Conservation (phyloP, 805 yeast species). For the Yarrowia phangngaensis region DNA sequence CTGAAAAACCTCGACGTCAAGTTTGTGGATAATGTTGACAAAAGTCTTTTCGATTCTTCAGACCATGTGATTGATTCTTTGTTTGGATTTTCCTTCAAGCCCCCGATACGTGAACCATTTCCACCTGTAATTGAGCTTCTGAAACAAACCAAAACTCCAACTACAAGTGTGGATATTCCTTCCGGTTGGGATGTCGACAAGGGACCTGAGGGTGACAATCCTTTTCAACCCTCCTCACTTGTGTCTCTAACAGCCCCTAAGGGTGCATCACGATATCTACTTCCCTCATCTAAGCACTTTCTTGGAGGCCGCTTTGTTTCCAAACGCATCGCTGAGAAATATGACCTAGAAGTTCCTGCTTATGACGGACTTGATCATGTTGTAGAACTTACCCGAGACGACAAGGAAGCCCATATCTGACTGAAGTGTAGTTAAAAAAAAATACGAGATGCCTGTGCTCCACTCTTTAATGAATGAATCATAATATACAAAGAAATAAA, state of each 20-base stretch:
- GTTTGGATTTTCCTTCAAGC: slow-evolving; percentile 90
- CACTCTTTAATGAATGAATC: too few species aligned
- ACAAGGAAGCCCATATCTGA: slow-evolving; percentile 19
- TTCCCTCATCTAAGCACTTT: slow-evolving; percentile 53
- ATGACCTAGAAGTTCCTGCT: slow-evolving; percentile 62
- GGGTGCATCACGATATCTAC: slow-evolving; percentile 63
- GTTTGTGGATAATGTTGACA: slow-evolving; percentile 43
- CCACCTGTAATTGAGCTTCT: slow-evolving; percentile 47
- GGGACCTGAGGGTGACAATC: slow-evolving; percentile 56
- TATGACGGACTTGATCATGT: slow-evolving; percentile 59
- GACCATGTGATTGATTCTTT: slow-evolving; percentile 70
- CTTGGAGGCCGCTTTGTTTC: slow-evolving; percentile 89
- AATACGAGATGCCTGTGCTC: too few species aligned
- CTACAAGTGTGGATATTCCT: slow-evolving; percentile 85
- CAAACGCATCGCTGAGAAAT: slow-evolving; percentile 60
- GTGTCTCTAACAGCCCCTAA: slow-evolving; percentile 93
- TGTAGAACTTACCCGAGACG: slow-evolving; percentile 34
- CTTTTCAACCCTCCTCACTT: slow-evolving; percentile 60
- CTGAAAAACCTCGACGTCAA: slow-evolving; percentile 60
- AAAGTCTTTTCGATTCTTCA: slow-evolving; percentile 39
- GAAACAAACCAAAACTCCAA: slow-evolving; percentile 47
- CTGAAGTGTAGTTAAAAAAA: too few species aligned
- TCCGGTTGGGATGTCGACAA: slow-evolving; percentile 95
- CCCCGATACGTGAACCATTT: slow-evolving; percentile 82
- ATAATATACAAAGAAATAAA: slow-evolving; percentile 23